phyloP scores from a whole-genome alignment of 352 stramenopile species.

The Phytophthora crassamura region DNA sequence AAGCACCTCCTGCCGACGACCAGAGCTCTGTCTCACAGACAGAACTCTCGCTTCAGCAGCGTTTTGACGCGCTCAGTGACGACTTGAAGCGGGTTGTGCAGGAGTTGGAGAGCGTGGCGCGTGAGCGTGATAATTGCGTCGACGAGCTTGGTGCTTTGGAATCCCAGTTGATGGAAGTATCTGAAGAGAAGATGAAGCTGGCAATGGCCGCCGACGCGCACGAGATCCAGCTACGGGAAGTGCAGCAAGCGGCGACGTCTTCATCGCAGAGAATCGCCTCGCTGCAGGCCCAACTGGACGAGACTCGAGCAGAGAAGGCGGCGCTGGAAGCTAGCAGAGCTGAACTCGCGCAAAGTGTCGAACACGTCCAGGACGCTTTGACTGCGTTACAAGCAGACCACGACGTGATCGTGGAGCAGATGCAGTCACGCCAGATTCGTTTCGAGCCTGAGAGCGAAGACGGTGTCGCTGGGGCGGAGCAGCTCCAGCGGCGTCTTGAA shows the following conservation, averaged over 20 bases:
- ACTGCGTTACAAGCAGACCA: conserved; percentile 30
- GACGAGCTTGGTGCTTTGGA: conserved; percentile 60
- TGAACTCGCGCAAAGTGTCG: conserved; percentile 30
- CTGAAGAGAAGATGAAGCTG: conserved; percentile 53
- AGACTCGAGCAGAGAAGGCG: conserved; percentile 16
- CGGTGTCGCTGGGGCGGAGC: conserved; percentile 14
- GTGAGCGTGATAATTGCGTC: conserved; percentile 46
- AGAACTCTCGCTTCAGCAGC: conserved; percentile 17
- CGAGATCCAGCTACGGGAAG: conserved; percentile 24
- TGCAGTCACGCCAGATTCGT: conserved; percentile 7
- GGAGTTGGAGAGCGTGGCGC: conserved; percentile 40
- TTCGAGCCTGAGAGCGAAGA: neutral
- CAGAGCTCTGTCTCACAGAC: neutral
- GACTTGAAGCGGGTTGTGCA: conserved; percentile 30
- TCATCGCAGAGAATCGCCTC: conserved; percentile 18
- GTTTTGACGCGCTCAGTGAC: conserved; percentile 16
- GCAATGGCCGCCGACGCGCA: conserved; percentile 22
- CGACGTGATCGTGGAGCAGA: conserved; percentile 14
- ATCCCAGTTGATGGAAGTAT: conserved; percentile 58
- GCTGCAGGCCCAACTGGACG: conserved; percentile 24
- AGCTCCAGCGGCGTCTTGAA: conserved; percentile 52
- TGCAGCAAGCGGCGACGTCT: conserved; percentile 14
- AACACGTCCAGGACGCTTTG: conserved; percentile 20
- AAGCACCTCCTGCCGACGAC: neutral
- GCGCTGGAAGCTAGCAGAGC: conserved; percentile 30